Conservation (phyloP, 179 eudicot genomes). For the Patellifolia procumbens region DNA sequence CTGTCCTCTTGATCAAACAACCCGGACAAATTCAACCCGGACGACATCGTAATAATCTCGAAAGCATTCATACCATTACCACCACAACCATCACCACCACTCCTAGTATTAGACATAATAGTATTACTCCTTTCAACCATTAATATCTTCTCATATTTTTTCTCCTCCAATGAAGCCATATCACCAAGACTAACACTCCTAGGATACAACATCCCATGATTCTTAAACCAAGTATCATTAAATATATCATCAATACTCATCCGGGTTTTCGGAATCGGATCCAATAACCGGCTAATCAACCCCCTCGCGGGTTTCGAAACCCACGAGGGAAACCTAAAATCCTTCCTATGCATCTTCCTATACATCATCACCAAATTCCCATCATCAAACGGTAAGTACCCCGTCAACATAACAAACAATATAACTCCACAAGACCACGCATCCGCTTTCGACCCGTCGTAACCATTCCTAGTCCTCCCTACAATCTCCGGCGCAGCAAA, state of each 20-base stretch:
- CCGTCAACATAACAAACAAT: constrained; percentile 45
- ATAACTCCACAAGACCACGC: constrained; percentile 66
- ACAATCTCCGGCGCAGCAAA: constrained; percentile 53
- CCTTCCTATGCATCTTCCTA: constrained; percentile 40
- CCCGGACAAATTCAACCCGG: constrained; percentile 41
- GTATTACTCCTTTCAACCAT: background rate
- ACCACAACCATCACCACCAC: background rate
- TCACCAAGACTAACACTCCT: constrained; percentile 41
- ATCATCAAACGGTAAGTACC: constrained; percentile 54
- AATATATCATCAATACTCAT: constrained; percentile 31
- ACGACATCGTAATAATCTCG: constrained; percentile 41
- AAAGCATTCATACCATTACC: constrained; percentile 41
- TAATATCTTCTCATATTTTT: constrained; percentile 25
- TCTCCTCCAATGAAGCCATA: constrained; percentile 35
- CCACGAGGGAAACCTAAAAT: constrained; percentile 38
- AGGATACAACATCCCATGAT: constrained; percentile 23
- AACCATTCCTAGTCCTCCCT: constrained; percentile 33
- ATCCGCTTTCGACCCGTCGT: constrained; percentile 52
- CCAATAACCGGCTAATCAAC: constrained; percentile 35
- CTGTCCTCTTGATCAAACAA: constrained; percentile 32
- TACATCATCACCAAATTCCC: constrained; percentile 44
- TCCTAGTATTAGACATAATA: background rate
- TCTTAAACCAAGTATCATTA: constrained; percentile 38
- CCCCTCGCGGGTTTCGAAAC: constrained; percentile 30
- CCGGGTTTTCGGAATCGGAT: constrained; percentile 40